Base-by-base conservation (phyloP, 768 basidiomycete species). In the Daedaleopsis nitida region DNA sequence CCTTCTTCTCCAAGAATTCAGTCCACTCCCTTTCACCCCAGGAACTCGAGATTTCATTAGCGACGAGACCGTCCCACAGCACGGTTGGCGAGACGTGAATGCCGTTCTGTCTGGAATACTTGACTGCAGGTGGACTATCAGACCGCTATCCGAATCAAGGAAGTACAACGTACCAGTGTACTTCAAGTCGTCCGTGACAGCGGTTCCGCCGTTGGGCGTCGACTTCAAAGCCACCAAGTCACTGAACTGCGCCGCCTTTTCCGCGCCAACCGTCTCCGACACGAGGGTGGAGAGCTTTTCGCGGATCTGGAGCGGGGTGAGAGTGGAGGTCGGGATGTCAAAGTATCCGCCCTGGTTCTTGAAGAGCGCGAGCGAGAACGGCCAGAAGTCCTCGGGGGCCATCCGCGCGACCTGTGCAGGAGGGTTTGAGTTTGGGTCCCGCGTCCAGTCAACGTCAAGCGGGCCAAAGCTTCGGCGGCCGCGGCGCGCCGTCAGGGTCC, bases 11-110 rank as follows among this genome's bases (percentile, higher is more conserved):
- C 34, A 96, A 78, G 74, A 89, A 97, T 48, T 86, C 82, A 19
- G 75, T 78, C 94, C 94, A 96, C 70, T 97, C 91, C 43, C 79
- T 78, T 69, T 88, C 82, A 5, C 83, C 88, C 91, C 92, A 97
- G 21, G 86, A 82, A 69, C 92, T 94, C 6, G 88, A 89, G 35
- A 95, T 79, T 51, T 91, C 87, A 52, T 77, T 81, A 12, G 85
- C 88, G 55, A 92, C 70, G 57, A 88, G 77, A 52, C 92, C 91
- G 65, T 94, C 88, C 85, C 86, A 90, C 2, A 92, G 76, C 2
- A 80, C 83, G 43, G 93, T 90, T 5, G 94, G 93, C 1, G 94
- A 95, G 50, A 96, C 92, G 65, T 98, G 96, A 43, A 97, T 86
- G 2, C 91, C 82, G 63, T 98, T 97, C 77, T 97, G 95, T 63